Evolutionary conservation across 257 asterid species (phyloP).

Genomic region (Agastache rugosa): DNA sequence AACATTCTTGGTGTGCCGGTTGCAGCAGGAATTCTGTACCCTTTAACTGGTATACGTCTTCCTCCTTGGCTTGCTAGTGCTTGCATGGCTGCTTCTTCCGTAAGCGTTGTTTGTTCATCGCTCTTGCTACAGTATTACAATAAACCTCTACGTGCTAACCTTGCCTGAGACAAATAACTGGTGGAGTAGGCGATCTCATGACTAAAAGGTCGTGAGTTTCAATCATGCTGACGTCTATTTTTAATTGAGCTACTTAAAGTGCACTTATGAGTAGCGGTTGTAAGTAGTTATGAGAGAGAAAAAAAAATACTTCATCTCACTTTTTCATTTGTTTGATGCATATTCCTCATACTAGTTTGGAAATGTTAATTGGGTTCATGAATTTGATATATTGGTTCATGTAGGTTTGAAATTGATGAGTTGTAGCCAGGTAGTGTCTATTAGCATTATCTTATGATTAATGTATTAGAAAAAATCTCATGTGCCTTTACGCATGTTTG

Average conservation of each 20-base stretch:
- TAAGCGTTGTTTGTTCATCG: slow-evolving; percentile 88
- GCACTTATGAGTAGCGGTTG: neutral
- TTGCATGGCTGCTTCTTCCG: slow-evolving; percentile 96
- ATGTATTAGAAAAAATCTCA: neutral
- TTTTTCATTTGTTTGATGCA: neutral
- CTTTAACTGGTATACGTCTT: slow-evolving; percentile 78
- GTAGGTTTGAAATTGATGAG: neutral
- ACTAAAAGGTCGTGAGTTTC: neutral
- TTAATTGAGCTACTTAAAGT: neutral
- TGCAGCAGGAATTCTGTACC: slow-evolving; percentile 87
- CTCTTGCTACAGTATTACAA: slow-evolving; percentile 78
- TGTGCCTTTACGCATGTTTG: neutral
- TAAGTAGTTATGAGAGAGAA: neutral
- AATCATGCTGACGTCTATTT: neutral
- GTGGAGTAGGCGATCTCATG: neutral
- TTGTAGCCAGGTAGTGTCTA: too few species aligned
- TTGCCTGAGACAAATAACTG: slow-evolving; percentile 5
- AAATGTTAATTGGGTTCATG: neutral
- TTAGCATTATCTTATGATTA: neutral
- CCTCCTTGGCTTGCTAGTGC: slow-evolving; percentile 99
- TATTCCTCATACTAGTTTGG: neutral
- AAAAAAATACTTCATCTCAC: neutral
- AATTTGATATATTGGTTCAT: neutral
- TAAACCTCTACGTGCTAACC: slow-evolving; percentile 60
- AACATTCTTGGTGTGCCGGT: slow-evolving; percentile 88